These are phyloP conservation scores for Populus trichocarpa DNA, from an alignment of 441 rosid species.

Conservation along the genomic window DNA sequence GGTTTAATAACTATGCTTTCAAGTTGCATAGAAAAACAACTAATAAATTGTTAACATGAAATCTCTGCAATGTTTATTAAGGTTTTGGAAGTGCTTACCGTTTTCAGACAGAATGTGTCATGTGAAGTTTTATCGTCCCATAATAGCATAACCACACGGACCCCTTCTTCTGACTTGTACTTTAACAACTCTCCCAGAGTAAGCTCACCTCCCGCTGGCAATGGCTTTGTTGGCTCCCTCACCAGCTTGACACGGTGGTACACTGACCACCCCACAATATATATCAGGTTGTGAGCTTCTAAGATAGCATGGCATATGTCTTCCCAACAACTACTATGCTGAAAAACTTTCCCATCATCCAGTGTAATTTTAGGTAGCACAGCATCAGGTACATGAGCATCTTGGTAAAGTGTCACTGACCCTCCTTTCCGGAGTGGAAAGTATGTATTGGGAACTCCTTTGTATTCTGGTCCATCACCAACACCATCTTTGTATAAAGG, in stretches of 20 bases:
- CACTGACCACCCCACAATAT: conserved; percentile 75
- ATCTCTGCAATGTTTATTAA: conserved; percentile 1
- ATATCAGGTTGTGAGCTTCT: conserved; percentile 72
- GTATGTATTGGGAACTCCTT: conserved; percentile 68
- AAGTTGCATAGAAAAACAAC: neutral
- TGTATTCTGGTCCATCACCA: conserved; percentile 56
- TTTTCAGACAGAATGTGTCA: conserved; percentile 55
- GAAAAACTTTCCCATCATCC: conserved; percentile 51
- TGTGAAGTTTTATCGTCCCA: conserved; percentile 93
- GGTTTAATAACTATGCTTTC: neutral
- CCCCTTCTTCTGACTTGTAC: conserved; percentile 81
- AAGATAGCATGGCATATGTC: conserved; percentile 75
- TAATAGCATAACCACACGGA: conserved; percentile 59
- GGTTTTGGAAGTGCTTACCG: conserved; percentile 32
- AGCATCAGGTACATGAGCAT: conserved; percentile 64
- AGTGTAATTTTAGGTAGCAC: conserved; percentile 57
- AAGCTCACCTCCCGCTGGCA: conserved; percentile 56
- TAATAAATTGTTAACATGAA: neutral
- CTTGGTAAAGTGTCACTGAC: conserved; percentile 65
- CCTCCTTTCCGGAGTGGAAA: conserved; percentile 72
- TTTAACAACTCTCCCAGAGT: conserved; percentile 68
- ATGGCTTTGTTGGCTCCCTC: conserved; percentile 54
- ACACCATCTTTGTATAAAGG: conserved; percentile 51
- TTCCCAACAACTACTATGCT: conserved; percentile 70
- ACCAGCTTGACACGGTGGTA: conserved; percentile 60